Evolutionary conservation across 176 grass and related monocot genomes (phyloP).

Genomic region (Lolium rigidum): DNA sequence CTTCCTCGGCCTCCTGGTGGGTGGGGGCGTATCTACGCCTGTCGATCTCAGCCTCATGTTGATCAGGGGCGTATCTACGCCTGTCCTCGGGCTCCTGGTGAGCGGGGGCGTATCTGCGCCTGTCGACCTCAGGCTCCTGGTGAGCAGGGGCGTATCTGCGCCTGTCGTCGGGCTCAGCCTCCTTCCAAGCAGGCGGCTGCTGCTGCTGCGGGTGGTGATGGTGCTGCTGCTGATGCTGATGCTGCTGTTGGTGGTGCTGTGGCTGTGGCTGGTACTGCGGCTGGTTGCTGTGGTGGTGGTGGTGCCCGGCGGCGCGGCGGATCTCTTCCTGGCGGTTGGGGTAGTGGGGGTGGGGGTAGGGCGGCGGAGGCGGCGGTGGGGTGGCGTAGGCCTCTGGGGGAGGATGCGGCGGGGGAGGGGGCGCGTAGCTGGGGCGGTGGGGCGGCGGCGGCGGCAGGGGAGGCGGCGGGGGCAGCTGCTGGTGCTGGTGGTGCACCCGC

Average conservation of each 20-base stretch:
- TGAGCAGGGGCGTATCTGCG: neutral
- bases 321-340: slow-evolving; percentile 41
- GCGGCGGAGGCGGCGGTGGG: slow-evolving; percentile 29
- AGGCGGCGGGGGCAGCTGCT: slow-evolving; percentile 27
- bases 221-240: neutral
- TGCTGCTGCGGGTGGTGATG: neutral
- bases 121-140: slow-evolving; percentile 40
- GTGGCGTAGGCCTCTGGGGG: slow-evolving; percentile 33
- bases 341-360: slow-evolving; percentile 38
- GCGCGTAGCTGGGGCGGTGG: slow-evolving; percentile 38
- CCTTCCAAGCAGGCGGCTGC: slow-evolving; percentile 44
- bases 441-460: slow-evolving; percentile 36
- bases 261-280: neutral
- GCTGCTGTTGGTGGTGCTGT: slow-evolving; percentile 31
- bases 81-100: slow-evolving; percentile 38
- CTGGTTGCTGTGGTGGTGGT: slow-evolving; percentile 19
- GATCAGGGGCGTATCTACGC: neutral
- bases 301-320: slow-evolving; percentile 11
- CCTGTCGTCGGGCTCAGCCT: slow-evolving; percentile 24
- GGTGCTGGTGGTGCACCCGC: slow-evolving; percentile 26
- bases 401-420: slow-evolving; percentile 25
- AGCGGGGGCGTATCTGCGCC: slow-evolving; percentile 5
- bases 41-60: slow-evolving; percentile 38
- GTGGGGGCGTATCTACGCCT: neutral
- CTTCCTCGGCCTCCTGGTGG: slow-evolving; percentile 35